These are phyloP conservation scores for Blastocystis sp. DNA, from an alignment of 352 stramenopile genomes.

Conservation along the genomic window DNA sequence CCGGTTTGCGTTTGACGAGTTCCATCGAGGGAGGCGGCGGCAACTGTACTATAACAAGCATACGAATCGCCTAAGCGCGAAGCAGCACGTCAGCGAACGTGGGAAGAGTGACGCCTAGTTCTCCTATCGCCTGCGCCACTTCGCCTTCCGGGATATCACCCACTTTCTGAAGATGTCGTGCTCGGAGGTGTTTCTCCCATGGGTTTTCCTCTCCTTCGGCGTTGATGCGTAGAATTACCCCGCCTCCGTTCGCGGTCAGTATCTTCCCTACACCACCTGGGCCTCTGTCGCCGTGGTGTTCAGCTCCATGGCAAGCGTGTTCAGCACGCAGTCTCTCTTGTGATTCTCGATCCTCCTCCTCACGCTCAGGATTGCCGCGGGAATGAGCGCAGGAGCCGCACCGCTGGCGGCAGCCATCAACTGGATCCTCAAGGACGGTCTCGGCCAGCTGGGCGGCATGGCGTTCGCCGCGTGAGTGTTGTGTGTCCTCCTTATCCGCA, in stretches of 20 bases:
- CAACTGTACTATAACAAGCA: conserved; percentile 2
- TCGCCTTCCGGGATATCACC: neutral
- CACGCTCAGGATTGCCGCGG: conserved; percentile 1
- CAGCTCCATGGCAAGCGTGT: conserved; percentile 9
- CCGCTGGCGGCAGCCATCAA: conserved; percentile 89
- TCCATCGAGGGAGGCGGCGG: neutral
- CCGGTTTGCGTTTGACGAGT: neutral
- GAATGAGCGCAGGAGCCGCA: conserved; percentile 73
- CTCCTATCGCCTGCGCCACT: neutral
- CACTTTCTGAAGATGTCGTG: neutral
- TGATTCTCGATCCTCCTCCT: neutral
- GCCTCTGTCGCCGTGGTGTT: conserved; percentile 28
- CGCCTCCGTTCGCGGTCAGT: neutral
- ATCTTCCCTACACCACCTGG: conserved; percentile 32
- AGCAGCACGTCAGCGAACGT: neutral
- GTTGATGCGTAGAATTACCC: conserved; percentile 15
- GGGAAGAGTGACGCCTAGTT: neutral
- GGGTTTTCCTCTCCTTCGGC: neutral
- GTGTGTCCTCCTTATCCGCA: neutral
- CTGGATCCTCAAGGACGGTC: conserved; percentile 93
- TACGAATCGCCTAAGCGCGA: neutral
- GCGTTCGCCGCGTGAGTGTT: conserved; percentile 80
- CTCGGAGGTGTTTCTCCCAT: conserved; percentile 37
- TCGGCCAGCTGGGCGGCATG: conserved; percentile 91
- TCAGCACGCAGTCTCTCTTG: conserved; percentile 58